Evolutionary conservation across 1,284 basidiomycete genomes (phyloP), one percentile per base, ranked within the genome.

Genomic region (Irpex lacteus): DNA sequence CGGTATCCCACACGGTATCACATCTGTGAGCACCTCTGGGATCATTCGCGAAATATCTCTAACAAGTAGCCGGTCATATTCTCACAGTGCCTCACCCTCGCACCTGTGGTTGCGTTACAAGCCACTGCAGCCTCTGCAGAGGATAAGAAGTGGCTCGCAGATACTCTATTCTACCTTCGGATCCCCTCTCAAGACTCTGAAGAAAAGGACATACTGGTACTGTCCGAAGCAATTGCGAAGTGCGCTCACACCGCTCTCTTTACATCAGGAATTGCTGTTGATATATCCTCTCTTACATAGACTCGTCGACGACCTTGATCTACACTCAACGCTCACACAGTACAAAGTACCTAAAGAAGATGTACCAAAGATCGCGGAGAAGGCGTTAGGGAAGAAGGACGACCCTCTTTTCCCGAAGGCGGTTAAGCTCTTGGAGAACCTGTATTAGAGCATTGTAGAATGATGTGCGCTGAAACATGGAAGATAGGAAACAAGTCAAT

Each of bases 1-100:
- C 72, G 76, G 80, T 60, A 94, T 95, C 64, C 86, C 88, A 8
- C 92, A 95, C 73, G 92, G 92, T 3, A 90, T 93, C 68, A 94
- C 92, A 5, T 92, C 90, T 21, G 89, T 89, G 15, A 44, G 40
- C 40, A 26, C 26, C 26, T 26, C 26, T 26, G 2, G 26, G 26
- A 26, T 26, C 26, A 26, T 26, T 26, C 26, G 26, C 26, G 11
- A 57, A 21, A 57, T 44, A 34, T 36, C 26, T 26, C 26, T 57
- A 21, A 26, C 26, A 26, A 26, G 26, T 26, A 26, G 26, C 4
- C 26, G 26, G 26, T 26, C 4, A 26, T 26, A 26, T 26, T 26
- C 9, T 57, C 8, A 26, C 55, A 90, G 89, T 94, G 92, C 74
- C 77, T 94, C 59, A 94, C 92, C 1, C 83, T 95, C 36, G 81